Base-by-base conservation (phyloP, 106 monocot species). In the Acorus gramineus region DNA sequence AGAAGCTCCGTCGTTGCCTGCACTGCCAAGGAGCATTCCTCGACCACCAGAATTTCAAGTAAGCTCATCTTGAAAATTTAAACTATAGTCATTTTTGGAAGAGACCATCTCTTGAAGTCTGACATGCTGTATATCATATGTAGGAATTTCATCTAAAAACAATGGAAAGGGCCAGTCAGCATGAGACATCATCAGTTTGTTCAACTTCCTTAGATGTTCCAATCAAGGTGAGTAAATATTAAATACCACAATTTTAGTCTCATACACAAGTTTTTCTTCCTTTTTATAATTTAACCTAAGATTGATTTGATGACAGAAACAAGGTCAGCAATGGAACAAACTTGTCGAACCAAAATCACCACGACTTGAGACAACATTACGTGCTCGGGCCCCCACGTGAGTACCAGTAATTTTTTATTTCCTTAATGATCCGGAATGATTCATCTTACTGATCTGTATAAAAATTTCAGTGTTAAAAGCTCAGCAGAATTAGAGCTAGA, bases 141-240 rank as follows among this genome's bases (percentile, higher is more conserved):
- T 47, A 95, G 90, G 90, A 90, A 65, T 96, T 96, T 42, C 77
- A 85, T 70, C 69, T 96, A 46, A 90, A 83, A 65, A 96, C 90
- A 58, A 82, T 79, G 79, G 80, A 95, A 62, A 95, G 95, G 65
- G 86, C 90, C 44, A 74, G 51, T 52, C 69, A 77, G 69, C 79
- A 82, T 78, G 79, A 82, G 59, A 69, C 89, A 62, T 73, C 68
- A 57, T 84, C 81, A 0, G 61, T 56, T 58, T 44, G 66, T 42
- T 71, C 75, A 51, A 80, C 84, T 28, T 78, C 80, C 4, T 50
- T 69, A 8, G 89, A 75, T 47, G 49, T 53, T 46, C 65, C 76
- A 56, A 67, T 66, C 14, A 73, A 81, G 69, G 96, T 87, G 67
- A 49, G 55, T 12, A 42, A 50, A 52, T 28, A 28, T 28, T 28